Base-by-base conservation (phyloP, 108 stramenopile genomes). In the Craspedostauros australis region DNA sequence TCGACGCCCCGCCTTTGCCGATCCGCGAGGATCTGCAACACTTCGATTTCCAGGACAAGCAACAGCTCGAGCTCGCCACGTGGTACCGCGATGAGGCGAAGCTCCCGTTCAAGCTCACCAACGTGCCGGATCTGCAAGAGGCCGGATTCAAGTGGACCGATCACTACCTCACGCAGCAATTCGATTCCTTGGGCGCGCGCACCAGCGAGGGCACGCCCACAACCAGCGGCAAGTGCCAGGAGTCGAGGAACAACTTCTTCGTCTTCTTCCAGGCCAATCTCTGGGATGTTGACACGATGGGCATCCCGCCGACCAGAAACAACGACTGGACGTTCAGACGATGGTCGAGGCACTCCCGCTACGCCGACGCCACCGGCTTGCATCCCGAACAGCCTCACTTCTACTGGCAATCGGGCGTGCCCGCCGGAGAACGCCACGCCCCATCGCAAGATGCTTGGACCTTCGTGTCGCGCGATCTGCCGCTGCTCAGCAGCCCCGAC, bases 121-220 rank as follows among this genome's bases (percentile, higher is more conserved):
- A 86, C 65, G 80, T 86, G 4, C 80, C 84, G 6, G 84, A 82
- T 34, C 46, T 86, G 16, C n/a, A 56, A 9, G 46, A 49, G 15
- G 80, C 80, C 9, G 71, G 66, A 5, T 19, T 25, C 12, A 86
- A 80, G 44, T 86, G 84, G 84, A 80, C 79, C 1, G 84, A 85
- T 56, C 77, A 80, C 22, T 85, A 85, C 59, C 40, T 85, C 5
- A 39, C 74, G 4, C 47, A 43, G 20, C 61, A 77, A 29, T 79
- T 77, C 48, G 54, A 75, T 50, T 46, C 46, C n/a, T 6, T 22
- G 32, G 18, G 20, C 15, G 25, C 46, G 15, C 30, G 15, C 27
- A 16, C 8, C 27, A 43, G 47, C 30, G 38, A 54, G 18, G 30
- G 21, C 8, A 16, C 6, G 4, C 27, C 24, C 0, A 24, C 16